These are phyloP conservation scores for Beauveria sp. DNA, from an alignment of 2,329 filamentous ascomycete genomes.

Conservation along the genomic window DNA sequence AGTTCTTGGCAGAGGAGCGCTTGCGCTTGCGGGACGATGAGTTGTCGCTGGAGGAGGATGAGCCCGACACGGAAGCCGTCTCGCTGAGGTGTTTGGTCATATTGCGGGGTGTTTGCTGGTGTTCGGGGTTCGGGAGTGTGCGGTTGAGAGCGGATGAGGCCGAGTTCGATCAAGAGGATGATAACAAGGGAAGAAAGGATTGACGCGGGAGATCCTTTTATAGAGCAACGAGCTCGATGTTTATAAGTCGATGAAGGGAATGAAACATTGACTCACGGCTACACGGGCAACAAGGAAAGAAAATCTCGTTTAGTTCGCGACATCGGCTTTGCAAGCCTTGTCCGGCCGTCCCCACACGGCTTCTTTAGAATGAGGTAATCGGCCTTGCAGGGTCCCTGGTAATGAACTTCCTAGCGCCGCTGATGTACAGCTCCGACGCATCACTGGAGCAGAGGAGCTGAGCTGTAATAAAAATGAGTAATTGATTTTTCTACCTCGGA, in stretches of 20 bases:
- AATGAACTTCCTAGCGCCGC: too few species aligned
- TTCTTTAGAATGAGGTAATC: not conserved
- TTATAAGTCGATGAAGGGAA: not conserved
- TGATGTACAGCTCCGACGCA: not conserved
- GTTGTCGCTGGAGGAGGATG: slow-evolving; percentile 23
- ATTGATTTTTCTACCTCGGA: too few species aligned
- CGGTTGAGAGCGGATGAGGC: not conserved
- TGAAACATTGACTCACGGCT: slow-evolving; percentile 10
- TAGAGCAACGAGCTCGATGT: not conserved
- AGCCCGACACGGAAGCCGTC: slow-evolving; percentile 20
- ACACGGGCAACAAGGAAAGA: not conserved
- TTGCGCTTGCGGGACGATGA: slow-evolving; percentile 20
- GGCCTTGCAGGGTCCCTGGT: not conserved
- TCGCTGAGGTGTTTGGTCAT: slow-evolving; percentile 15
- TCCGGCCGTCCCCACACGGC: slow-evolving; percentile 7
- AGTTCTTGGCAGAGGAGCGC: slow-evolving; percentile 18
- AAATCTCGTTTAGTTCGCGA: not conserved
- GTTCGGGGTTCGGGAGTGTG: too few species aligned
- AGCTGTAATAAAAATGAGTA: too few species aligned
- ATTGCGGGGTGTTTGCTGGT: not conserved
- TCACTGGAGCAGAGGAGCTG: not conserved
- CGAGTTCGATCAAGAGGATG: not conserved
- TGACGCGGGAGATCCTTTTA: not conserved
- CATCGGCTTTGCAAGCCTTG: not conserved
- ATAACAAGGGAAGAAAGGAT: not conserved